These are phyloP conservation scores for Pleurotus ostreatus DNA, from an alignment of 768 basidiomycete genomes.

Conservation along the genomic window DNA sequence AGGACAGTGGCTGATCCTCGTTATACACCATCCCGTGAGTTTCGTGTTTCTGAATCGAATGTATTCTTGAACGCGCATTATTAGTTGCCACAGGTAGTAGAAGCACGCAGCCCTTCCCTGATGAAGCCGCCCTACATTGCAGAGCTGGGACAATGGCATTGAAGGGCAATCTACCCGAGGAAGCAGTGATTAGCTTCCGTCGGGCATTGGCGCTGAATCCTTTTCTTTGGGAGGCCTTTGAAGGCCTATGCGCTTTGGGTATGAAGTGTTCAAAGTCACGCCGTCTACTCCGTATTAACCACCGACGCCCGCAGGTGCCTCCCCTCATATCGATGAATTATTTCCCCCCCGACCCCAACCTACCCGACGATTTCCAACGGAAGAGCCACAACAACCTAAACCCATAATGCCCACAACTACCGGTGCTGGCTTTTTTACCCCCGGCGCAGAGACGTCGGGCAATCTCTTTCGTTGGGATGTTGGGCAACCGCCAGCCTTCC, in stretches of 20 bases:
- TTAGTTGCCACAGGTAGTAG: constrained; percentile 55
- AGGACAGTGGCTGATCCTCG: constrained; percentile 49
- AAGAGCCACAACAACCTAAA: constrained; percentile 40
- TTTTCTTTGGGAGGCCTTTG: constrained; percentile 90
- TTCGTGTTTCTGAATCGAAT: not conserved
- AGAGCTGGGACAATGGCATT: constrained; percentile 71
- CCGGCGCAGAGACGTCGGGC: constrained; percentile 53
- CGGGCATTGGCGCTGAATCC: constrained; percentile 72
- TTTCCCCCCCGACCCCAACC: constrained; percentile 64
- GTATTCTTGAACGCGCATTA: not conserved
- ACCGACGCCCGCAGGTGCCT: constrained; percentile 43
- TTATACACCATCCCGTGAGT: constrained; percentile 58
- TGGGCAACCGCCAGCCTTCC: constrained; percentile 46
- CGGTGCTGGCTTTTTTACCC: constrained; percentile 74
- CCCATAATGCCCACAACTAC: constrained; percentile 49
- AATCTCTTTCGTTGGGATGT: constrained; percentile 62
- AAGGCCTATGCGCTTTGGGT: constrained; percentile 82
- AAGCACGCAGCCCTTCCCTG: constrained; percentile 57
- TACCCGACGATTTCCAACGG: constrained; percentile 47
- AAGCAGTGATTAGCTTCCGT: constrained; percentile 67
- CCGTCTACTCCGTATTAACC: constrained; percentile 13
- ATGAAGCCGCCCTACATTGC: constrained; percentile 73
- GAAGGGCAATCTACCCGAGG: constrained; percentile 74
- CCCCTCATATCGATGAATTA: constrained; percentile 68
- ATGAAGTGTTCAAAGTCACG: constrained; percentile 16